phyloP scores from a whole-genome alignment of 768 basidiomycete species.

The Pleurotus sapidus region DNA sequence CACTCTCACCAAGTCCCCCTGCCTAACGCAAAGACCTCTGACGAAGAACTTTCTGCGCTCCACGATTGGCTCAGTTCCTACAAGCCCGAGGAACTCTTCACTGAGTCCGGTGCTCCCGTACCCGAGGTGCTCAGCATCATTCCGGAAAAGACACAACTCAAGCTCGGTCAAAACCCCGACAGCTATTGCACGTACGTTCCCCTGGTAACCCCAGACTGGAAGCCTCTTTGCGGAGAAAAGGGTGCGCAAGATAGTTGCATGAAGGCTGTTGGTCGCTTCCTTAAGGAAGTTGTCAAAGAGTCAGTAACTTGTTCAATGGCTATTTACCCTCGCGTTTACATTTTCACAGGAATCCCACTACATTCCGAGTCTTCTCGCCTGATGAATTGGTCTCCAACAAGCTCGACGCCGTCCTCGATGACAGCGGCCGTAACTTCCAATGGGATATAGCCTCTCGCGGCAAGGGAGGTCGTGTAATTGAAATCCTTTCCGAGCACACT shows the following conservation, averaged over 20 bases:
- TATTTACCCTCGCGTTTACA: neutral
- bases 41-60: constrained; percentile 60
- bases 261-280: constrained; percentile 60
- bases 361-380: constrained; percentile 89
- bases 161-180: constrained; percentile 70
- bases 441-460: constrained; percentile 72
- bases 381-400: constrained; percentile 89
- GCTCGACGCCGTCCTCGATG: constrained; percentile 75
- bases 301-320: constrained; percentile 22
- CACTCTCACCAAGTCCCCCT: constrained; percentile 89
- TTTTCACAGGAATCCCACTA: constrained; percentile 58
- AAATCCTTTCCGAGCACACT: constrained; percentile 88
- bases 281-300: constrained; percentile 55
- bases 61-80: constrained; percentile 77
- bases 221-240: constrained; percentile 43
- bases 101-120: constrained; percentile 55
- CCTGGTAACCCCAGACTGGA: constrained; percentile 68
- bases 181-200: constrained; percentile 60
- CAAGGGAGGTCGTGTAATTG: constrained; percentile 79
- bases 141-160: constrained; percentile 52
- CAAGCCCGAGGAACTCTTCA: constrained; percentile 64
- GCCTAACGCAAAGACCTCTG: constrained; percentile 61
- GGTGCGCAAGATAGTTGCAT: constrained; percentile 72
- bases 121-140: constrained; percentile 56
- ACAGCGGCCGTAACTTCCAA: constrained; percentile 74